These are phyloP conservation scores for Fraxinus velutina DNA, from an alignment of 305 asterid genomes.

Conservation along the genomic window DNA sequence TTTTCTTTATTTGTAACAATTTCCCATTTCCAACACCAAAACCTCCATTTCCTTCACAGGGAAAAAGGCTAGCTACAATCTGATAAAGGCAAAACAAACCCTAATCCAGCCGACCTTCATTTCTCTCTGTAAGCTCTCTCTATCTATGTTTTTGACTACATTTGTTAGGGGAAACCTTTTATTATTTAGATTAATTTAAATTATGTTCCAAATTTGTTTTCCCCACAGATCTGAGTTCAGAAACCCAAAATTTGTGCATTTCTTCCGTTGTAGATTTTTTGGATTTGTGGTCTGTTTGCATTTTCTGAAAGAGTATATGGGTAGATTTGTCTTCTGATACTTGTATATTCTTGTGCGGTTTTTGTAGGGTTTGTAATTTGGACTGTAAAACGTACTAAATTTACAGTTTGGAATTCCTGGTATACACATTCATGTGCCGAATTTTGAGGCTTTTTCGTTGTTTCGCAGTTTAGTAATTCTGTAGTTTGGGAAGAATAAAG, in stretches of 20 bases:
- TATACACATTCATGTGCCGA: conserved; percentile 20
- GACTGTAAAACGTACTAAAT: conserved; percentile 24
- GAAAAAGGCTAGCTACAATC: conserved; percentile 22
- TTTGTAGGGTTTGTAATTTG: conserved; percentile 38
- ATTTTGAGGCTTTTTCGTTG: conserved; percentile 13
- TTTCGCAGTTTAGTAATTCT: conserved; percentile 10
- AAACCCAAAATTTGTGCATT: conserved; percentile 23
- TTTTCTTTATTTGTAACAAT: conserved; percentile 33
- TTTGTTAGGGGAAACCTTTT: not conserved
- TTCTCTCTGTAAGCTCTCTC: conserved; percentile 26
- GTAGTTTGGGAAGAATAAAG: conserved; percentile 17
- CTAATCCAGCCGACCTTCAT: conserved; percentile 37
- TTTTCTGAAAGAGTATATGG: conserved; percentile 18
- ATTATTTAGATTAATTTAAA: not conserved
- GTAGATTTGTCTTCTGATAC: conserved; percentile 16
- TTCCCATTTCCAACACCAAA: conserved; percentile 11
- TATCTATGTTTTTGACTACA: conserved; percentile 13
- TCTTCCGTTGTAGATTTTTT: not conserved
- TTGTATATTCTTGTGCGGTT: conserved; percentile 29
- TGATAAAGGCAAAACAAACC: conserved; percentile 25
- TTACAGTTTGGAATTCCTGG: conserved; percentile 12
- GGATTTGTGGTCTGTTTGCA: not conserved
- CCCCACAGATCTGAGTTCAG: conserved; percentile 29
- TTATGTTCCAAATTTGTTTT: not conserved
- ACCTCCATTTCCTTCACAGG: conserved; percentile 14